phyloP scores from a whole-genome alignment of 305 asterid species.

The Vinca major region DNA sequence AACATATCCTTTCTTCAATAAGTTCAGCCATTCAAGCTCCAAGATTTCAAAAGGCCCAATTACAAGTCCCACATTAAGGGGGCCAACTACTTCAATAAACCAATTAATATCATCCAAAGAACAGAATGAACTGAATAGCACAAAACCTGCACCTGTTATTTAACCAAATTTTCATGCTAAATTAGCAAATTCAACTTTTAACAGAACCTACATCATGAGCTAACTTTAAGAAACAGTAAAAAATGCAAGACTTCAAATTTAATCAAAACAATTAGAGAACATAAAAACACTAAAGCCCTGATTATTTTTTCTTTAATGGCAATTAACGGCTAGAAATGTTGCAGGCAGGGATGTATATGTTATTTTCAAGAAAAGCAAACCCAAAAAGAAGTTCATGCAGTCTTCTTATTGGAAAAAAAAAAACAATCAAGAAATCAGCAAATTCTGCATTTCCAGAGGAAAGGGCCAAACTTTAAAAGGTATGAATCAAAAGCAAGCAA shows the following conservation, averaged over 20 bases:
- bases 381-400: slow-evolving; percentile 4
- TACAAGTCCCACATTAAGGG: slow-evolving; percentile 1
- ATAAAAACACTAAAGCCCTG: not conserved
- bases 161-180: not conserved
- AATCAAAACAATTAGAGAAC: not conserved
- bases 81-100: not conserved
- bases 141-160: not conserved
- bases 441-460: not conserved
- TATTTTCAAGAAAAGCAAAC: slow-evolving; percentile 1
- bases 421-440: not conserved
- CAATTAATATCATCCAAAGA: not conserved
- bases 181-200: not conserved
- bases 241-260: not conserved
- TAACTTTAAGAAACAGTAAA: not conserved
- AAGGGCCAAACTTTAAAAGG: not conserved
- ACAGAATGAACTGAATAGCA: slow-evolving; percentile 5
- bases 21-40: slow-evolving; percentile 21
- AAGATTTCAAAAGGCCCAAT: slow-evolving; percentile 1
- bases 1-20: slow-evolving; percentile 42
- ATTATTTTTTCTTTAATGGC: not conserved
- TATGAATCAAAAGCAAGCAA: slow-evolving; percentile 6
- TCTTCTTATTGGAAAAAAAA: not conserved
- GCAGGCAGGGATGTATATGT: too few relatives aligned
- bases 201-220: not conserved
- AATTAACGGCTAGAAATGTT: not conserved